Evolutionary conservation across 257 asterid genomes (phyloP), one percentile per base, ranked within the genome.

Genomic region (Solanum acaule): DNA sequence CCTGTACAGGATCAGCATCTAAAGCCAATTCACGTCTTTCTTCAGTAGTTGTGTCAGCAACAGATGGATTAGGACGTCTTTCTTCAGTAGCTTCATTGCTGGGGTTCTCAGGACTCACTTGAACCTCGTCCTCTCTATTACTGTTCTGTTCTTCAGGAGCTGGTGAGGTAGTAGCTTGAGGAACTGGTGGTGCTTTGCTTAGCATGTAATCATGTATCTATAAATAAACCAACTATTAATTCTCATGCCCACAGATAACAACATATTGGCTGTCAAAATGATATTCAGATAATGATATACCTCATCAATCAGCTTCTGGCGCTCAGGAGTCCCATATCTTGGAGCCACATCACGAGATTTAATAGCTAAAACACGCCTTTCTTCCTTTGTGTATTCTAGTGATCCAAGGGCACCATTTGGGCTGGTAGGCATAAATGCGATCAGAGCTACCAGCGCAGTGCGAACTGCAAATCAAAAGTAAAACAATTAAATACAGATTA

Each of bases 381-480:
- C 99, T 88, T 95, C 97, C 90, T 94, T 95, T 10, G 94, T 89
- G 89, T 95, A 94, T 87, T 96, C 98, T 75, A 96, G 90, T 72
- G 99, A 96, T 63, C 98, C 98, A 87, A 96, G 88, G 11, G 98
- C 99, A 73, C 99, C 99, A 84, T 95, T 95, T 83, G 99, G 97
- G 88, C 90, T 93, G 88, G 98, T 95, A 59, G 99, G 99, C 99
- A 95, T 96, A 83, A 96, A 96, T 34, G 99, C 99, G 25, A 96
- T 96, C 86, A 95, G 91, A 35, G 99, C 99, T 29, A 93, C 94
- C 94, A 96, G 90, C 23, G 99, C 99, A 83, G 99, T 96, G 90
- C 98, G 95, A 87, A 96, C 99, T 95, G 95, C 91, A 89, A 86
- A 87, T 10, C 71, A 72, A 9, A 82, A 40, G 84, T 16, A 82